These are phyloP conservation scores for Ophiostoma ips DNA, from an alignment of 2,329 filamentous ascomycete species.

Conservation along the genomic window DNA sequence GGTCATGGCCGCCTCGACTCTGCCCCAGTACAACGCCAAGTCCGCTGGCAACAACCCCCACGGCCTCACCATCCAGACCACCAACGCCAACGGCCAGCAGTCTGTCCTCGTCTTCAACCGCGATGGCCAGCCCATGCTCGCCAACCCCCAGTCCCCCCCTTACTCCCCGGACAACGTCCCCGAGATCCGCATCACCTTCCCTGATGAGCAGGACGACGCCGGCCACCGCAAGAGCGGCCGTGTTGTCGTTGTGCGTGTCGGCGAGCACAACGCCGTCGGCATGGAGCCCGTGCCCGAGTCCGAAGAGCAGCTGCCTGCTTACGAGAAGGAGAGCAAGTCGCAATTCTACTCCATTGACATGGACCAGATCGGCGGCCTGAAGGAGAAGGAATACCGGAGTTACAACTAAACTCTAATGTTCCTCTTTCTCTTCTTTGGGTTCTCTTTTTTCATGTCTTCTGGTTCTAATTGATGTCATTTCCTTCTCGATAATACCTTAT, in stretches of 20 bases:
- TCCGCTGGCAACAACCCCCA: constrained; percentile 37
- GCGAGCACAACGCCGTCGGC: constrained; percentile 65
- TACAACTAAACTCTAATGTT: too few species aligned
- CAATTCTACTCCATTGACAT: constrained; percentile 92
- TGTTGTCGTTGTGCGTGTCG: constrained; percentile 82
- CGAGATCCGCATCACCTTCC: constrained; percentile 96
- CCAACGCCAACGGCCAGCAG: constrained; percentile 35
- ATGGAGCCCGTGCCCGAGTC: constrained; percentile 77
- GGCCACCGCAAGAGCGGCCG: constrained; percentile 73
- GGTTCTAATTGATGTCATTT: neutral
- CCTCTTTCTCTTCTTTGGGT: constrained; percentile 4
- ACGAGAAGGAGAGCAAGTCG: constrained; percentile 64
- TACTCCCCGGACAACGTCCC: constrained; percentile 72
- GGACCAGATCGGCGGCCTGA: constrained; percentile 83
- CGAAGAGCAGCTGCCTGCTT: constrained; percentile 69
- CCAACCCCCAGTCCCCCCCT: constrained; percentile 61
- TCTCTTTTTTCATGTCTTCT: neutral
- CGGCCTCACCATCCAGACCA: constrained; percentile 44
- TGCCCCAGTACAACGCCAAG: constrained; percentile 50
- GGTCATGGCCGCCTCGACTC: constrained; percentile 33
- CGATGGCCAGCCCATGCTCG: constrained; percentile 61
- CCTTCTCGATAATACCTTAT: neutral
- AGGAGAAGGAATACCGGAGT: constrained; percentile 58
- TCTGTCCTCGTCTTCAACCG: constrained; percentile 62
- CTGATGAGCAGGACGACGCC: constrained; percentile 78